Conservation (phyloP, 2,329 filamentous ascomycete species). For the Clonostachys rhizophaga region DNA sequence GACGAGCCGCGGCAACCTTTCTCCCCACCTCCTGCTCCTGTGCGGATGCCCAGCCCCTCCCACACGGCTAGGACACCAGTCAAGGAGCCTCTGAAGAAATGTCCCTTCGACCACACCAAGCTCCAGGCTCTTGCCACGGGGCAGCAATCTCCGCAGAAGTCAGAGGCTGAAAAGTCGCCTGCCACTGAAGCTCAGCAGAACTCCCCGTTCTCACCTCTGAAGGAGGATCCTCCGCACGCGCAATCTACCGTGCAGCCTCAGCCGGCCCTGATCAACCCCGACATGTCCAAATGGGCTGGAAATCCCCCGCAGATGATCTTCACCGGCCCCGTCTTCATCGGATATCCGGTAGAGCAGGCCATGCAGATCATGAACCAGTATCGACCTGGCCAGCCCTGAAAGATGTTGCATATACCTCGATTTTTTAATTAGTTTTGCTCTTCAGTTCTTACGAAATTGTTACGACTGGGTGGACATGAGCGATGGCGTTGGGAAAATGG, state of each 20-base stretch:
- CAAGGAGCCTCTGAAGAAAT: constrained; percentile 37
- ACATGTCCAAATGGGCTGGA: constrained; percentile 7
- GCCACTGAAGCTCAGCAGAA: constrained; percentile 3
- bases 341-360: constrained; percentile 82
- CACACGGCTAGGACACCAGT: constrained; percentile 14
- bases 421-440: constrained; percentile 5
- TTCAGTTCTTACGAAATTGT: constrained; percentile 2
- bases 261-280: constrained; percentile 49
- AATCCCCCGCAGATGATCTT: constrained; percentile 70
- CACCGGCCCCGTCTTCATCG: constrained; percentile 90
- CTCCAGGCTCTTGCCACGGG: constrained; percentile 23
- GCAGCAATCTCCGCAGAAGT: constrained; percentile 3
- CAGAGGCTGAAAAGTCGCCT: constrained; percentile 6
- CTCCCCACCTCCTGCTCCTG: constrained; percentile 55
- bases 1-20: constrained; percentile 34
- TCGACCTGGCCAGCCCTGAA: constrained; percentile 11
- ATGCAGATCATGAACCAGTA: constrained; percentile 66
- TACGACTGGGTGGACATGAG: constrained; percentile 5
- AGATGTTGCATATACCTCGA: constrained; percentile 6
- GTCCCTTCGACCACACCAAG: constrained; percentile 53
- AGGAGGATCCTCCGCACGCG: constrained; percentile 10
- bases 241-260: constrained; percentile 18
- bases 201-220: constrained; percentile 12
- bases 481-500: constrained; percentile 19
- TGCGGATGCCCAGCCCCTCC: constrained; percentile 38